phyloP scores from a whole-genome alignment of 1,139 yeast genomes.

The Groenewaldozyma auringiensis region DNA sequence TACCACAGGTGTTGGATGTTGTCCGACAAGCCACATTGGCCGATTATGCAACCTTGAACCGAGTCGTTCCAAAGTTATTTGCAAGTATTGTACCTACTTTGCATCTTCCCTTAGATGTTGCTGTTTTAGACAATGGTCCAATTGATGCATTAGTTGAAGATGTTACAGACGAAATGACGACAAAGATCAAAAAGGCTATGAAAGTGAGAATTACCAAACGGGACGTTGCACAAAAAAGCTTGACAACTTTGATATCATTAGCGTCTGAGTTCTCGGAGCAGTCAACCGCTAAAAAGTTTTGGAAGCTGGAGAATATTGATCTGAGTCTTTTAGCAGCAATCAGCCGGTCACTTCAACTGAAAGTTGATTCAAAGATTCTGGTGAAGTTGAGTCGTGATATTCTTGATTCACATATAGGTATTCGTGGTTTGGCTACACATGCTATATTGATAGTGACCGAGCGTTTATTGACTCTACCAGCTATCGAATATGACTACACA shows the following conservation, averaged over 20 bases:
- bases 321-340: constrained; percentile 27
- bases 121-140: constrained; percentile 14
- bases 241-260: constrained; percentile 14
- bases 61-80: constrained; percentile 29
- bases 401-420: constrained; percentile 63
- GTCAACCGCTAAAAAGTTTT: constrained; percentile 36
- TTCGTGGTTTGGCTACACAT: constrained; percentile 56
- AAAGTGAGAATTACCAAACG: constrained; percentile 43
- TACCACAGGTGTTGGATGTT: constrained; percentile 41
- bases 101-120: constrained; percentile 19
- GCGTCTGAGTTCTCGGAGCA: constrained; percentile 10
- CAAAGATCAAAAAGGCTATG: constrained; percentile 42
- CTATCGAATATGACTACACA: constrained; percentile 41
- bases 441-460: constrained; percentile 53
- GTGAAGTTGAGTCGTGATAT: constrained; percentile 43
- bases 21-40: constrained; percentile 51
- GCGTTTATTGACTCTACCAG: constrained; percentile 46
- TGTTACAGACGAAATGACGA: constrained; percentile 36
- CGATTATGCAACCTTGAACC: constrained; percentile 41
- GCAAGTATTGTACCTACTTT: constrained; percentile 40
- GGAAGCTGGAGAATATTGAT: constrained; percentile 60
- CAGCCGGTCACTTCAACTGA: constrained; percentile 29
- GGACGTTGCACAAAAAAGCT: constrained; percentile 15
- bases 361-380: constrained; percentile 39
- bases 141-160: constrained; percentile 50